Evolutionary conservation across 2,329 filamentous ascomycete species (phyloP).

Genomic region (Epichloe hybrida): DNA sequence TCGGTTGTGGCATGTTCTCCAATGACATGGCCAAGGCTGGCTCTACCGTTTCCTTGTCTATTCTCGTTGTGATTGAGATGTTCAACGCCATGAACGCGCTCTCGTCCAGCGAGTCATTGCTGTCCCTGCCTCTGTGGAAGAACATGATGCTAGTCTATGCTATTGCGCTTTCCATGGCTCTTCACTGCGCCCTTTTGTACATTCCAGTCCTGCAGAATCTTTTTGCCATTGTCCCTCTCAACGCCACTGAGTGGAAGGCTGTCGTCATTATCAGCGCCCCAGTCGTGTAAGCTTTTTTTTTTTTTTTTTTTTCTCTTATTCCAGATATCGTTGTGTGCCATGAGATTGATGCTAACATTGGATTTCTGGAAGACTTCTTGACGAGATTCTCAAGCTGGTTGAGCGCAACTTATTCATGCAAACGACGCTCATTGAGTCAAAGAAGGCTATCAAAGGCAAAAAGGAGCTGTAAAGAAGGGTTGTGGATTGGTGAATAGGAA

Average conservation of each 20-base stretch:
- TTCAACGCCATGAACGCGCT: slow-evolving; percentile 97
- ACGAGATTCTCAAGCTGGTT: slow-evolving; percentile 68
- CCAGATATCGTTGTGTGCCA: background rate
- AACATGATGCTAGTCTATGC: slow-evolving; percentile 98
- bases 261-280: slow-evolving; percentile 79
- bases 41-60: slow-evolving; percentile 83
- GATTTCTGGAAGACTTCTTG: slow-evolving; percentile 48
- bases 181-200: slow-evolving; percentile 92
- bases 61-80: slow-evolving; percentile 97
- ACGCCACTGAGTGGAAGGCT: slow-evolving; percentile 81
- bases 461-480: slow-evolving; percentile 34
- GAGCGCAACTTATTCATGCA: slow-evolving; percentile 57
- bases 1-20: slow-evolving; percentile 84
- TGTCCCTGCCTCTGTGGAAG: slow-evolving; percentile 91
- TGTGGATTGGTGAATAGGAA: slow-evolving; percentile 8
- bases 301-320: background rate
- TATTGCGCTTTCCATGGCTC: slow-evolving; percentile 79
- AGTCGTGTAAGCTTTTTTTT: slow-evolving; percentile 59
- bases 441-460: slow-evolving; percentile 32
- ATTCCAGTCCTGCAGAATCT: slow-evolving; percentile 75
- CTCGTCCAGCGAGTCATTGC: slow-evolving; percentile 83
- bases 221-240: slow-evolving; percentile 82
- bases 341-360: slow-evolving; percentile 12
- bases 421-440: slow-evolving; percentile 25
- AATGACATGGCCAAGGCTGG: slow-evolving; percentile 78